These are phyloP conservation scores for Tricholoma saponaceum DNA, from an alignment of 768 basidiomycete genomes.

Conservation along the genomic window DNA sequence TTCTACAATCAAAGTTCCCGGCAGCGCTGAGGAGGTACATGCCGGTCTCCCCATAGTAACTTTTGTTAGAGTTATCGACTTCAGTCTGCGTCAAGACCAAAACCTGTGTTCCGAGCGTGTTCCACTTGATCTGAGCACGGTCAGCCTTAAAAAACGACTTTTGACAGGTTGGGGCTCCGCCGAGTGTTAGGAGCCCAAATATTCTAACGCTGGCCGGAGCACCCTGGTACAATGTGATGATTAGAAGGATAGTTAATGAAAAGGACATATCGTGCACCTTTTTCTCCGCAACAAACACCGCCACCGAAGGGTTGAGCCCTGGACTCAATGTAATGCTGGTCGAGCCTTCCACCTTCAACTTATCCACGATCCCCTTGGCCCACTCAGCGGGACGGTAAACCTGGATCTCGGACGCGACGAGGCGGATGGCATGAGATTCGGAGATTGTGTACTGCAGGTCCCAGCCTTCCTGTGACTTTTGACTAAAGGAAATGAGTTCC, in stretches of 20 bases:
- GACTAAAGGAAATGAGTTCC: conserved; percentile 82
- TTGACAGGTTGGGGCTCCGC: conserved; percentile 63
- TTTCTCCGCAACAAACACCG: conserved; percentile 91
- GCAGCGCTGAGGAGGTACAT: conserved; percentile 89
- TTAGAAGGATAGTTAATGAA: background rate
- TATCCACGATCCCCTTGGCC: conserved; percentile 75
- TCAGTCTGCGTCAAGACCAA: conserved; percentile 93
- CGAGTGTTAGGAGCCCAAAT: conserved; percentile 65
- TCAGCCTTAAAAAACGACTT: conserved; percentile 98
- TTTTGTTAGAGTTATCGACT: conserved; percentile 95
- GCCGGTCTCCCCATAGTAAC: conserved; percentile 97
- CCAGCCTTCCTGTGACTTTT: conserved; percentile 92
- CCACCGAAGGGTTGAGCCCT: conserved; percentile 83
- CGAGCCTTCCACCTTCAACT: conserved; percentile 81
- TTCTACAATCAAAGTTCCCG: conserved; percentile 90
- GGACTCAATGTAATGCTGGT: conserved; percentile 74
- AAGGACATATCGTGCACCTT: conserved; percentile 47
- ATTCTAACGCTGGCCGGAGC: conserved; percentile 86
- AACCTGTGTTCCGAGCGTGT: conserved; percentile 87
- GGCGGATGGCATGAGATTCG: conserved; percentile 79
- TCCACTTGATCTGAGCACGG: conserved; percentile 93
- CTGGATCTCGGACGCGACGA: conserved; percentile 80
- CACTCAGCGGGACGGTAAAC: conserved; percentile 80
- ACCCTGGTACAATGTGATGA: conserved; percentile 43
- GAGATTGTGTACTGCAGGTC: conserved; percentile 88